Conservation (phyloP, 495 filamentous ascomycete genomes). For the Neurospora sp. region DNA sequence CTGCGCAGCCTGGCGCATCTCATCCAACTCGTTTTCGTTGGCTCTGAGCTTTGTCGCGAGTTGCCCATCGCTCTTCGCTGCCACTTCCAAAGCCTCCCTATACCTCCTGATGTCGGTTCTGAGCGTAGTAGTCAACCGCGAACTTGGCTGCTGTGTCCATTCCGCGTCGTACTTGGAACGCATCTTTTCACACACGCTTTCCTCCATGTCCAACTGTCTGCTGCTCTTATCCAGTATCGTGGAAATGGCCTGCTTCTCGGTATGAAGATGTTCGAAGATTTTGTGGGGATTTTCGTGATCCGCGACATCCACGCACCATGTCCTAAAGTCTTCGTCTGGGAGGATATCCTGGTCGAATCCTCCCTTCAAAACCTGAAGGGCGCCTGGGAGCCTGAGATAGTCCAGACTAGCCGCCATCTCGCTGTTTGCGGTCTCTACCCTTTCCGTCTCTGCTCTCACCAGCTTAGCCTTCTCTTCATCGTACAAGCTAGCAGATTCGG, state of each 20-base stretch:
- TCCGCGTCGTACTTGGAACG: conserved; percentile 90
- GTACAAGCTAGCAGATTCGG: conserved; percentile 91
- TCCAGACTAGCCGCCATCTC: conserved; percentile 95
- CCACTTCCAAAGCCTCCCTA: conserved; percentile 78
- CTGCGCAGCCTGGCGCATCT: conserved; percentile 87
- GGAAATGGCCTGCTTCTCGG: conserved; percentile 64
- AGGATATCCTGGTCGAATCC: conserved; percentile 83
- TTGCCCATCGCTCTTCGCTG: conserved; percentile 76
- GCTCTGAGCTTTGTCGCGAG: conserved; percentile 74
- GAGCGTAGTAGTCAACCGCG: conserved; percentile 75
- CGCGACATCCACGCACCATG: conserved; percentile 86
- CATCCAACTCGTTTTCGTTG: conserved; percentile 80
- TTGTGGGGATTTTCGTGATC: conserved; percentile 62
- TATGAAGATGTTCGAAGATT: conserved; percentile 68
- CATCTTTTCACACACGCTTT: conserved; percentile 99
- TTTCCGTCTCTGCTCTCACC: conserved; percentile 85
- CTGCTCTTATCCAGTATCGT: conserved; percentile 64
- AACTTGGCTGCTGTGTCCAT: conserved; percentile 96
- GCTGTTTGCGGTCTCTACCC: conserved; percentile 79
- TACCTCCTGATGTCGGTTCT: conserved; percentile 80
- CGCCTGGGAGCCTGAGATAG: conserved; percentile 81
- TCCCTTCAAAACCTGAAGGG: conserved; percentile 84
- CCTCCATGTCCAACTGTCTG: conserved; percentile 89
- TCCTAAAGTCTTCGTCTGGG: conserved; percentile 82
- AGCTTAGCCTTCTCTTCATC: conserved; percentile 98